Conservation (phyloP, 176 grass and related monocot genomes). For the Dactylis glomerata region DNA sequence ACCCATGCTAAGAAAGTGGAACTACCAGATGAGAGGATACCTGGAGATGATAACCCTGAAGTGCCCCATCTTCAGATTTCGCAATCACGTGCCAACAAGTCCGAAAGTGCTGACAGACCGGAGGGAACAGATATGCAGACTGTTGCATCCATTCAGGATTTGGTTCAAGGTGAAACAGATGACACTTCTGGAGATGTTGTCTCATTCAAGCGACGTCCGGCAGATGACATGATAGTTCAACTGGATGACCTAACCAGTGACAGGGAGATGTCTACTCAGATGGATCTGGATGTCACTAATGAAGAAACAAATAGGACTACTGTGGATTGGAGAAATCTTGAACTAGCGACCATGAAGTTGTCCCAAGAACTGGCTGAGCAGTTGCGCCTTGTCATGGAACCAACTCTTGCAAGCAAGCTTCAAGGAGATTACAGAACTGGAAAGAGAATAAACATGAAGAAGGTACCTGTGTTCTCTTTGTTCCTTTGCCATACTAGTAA, state of each 20-base stretch:
- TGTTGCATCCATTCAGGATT: slow-evolving; percentile 38
- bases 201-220: slow-evolving; percentile 47
- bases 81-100: slow-evolving; percentile 49
- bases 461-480: slow-evolving; percentile 51
- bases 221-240: slow-evolving; percentile 47
- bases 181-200: slow-evolving; percentile 48
- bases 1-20: slow-evolving; percentile 43
- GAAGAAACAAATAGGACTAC: slow-evolving; percentile 41
- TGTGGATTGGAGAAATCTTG: slow-evolving; percentile 74
- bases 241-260: slow-evolving; percentile 24
- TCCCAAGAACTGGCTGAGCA: slow-evolving; percentile 96
- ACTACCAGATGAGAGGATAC: slow-evolving; percentile 28
- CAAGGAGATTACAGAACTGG: slow-evolving; percentile 99
- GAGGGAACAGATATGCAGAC: slow-evolving; percentile 34
- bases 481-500: not conserved
- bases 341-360: slow-evolving; percentile 66
- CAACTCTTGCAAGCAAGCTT: slow-evolving; percentile 96
- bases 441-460: slow-evolving; percentile 99
- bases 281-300: slow-evolving; percentile 49
- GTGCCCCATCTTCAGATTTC: slow-evolving; percentile 48
- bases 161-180: slow-evolving; percentile 26
- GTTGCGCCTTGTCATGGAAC: slow-evolving; percentile 92
- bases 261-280: slow-evolving; percentile 27
- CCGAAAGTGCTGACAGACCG: slow-evolving; percentile 42
- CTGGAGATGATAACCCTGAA: slow-evolving; percentile 50